Evolutionary conservation across 257 asterid species (phyloP), one percentile per base, ranked within the genome.

Genomic region (Jacaranda mimosifolia): DNA sequence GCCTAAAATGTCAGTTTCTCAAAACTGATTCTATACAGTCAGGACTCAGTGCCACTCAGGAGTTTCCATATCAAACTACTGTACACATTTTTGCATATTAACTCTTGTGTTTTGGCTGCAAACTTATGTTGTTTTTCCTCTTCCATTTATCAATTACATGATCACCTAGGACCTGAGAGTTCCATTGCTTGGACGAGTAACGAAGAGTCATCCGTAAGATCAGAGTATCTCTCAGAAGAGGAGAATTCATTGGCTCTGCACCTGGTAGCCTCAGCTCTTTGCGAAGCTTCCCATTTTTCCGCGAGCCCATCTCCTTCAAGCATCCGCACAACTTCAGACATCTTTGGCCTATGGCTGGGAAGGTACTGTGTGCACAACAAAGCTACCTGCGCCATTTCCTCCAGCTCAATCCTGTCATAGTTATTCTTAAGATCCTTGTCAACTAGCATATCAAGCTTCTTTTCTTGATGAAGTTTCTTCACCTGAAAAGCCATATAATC

Each of bases 221-320:
- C 98, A 63, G 98, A 94, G 79, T 89, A 92, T 81, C 98, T 88
- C 77, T 89, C 98, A 0, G 97, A 93, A 51, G 97, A 87, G 2
- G 96, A 90, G 81, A 91, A 93, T 63, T 91, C 97, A 26, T 95
- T 95, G 3, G 91, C 86, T 76, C 93, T 82, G 79, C 90, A 85
- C 59, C 91, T 88, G 0, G 89, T 84, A 5, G 92, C 74, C 79
- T 90, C 97, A 1, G 91, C 92, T 77, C 91, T 91, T 69, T 89
- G 98, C 6, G 99, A 91, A 18, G 96, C 97, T 82, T 91, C 99
- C 99, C 99, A 96, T 81, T 91, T 96, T 60, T 96, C 98, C 2
- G 96, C 98, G 0, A 93, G 97, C 56, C 98, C 99, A 32, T 93
- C 99, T 6, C 99, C 99, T 85, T 90, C 98, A 0, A 96, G 93